phyloP scores from a whole-genome alignment of 2,329 filamentous ascomycete species.

The Fusarium virguliforme region DNA sequence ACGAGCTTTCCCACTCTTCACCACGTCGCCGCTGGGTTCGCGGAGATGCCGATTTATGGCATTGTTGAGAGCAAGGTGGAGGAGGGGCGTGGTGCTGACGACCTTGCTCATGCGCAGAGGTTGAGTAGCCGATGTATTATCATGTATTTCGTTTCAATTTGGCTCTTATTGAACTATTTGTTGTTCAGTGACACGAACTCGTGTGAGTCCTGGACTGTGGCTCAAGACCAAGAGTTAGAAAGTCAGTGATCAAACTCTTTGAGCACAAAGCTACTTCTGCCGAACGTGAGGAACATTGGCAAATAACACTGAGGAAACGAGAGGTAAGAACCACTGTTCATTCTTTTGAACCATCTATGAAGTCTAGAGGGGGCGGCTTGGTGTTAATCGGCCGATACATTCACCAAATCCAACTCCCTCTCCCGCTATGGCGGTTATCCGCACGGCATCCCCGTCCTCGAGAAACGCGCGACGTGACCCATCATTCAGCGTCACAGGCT shows the following conservation, averaged over 20 bases:
- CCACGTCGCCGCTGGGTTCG: constrained; percentile 35
- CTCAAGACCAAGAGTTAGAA: neutral
- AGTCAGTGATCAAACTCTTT: no score
- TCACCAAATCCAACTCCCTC: constrained; percentile 62
- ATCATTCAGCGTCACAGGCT: constrained; percentile 48
- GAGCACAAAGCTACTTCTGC: neutral
- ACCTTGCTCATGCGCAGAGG: constrained; percentile 29
- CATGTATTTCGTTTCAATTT: neutral
- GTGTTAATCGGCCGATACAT: constrained; percentile 50
- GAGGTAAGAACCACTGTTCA: no score
- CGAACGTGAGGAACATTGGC: neutral
- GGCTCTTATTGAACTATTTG: no score
- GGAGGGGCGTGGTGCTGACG: constrained; percentile 26
- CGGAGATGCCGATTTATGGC: constrained; percentile 37
- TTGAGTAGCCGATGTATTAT: constrained; percentile 27
- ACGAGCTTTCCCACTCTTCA: constrained; percentile 36
- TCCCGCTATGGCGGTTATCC: constrained; percentile 58
- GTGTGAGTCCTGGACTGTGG: no score
- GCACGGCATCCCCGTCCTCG: constrained; percentile 60
- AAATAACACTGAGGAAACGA: neutral
- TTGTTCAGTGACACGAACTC: no score
- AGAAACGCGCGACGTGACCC: constrained; percentile 57
- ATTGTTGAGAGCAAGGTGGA: constrained; percentile 37
- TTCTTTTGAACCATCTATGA: neutral
- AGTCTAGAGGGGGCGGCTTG: neutral